Base-by-base conservation (phyloP, 2,329 filamentous ascomycete genomes). In the Pseudopithomyces chartarum region DNA sequence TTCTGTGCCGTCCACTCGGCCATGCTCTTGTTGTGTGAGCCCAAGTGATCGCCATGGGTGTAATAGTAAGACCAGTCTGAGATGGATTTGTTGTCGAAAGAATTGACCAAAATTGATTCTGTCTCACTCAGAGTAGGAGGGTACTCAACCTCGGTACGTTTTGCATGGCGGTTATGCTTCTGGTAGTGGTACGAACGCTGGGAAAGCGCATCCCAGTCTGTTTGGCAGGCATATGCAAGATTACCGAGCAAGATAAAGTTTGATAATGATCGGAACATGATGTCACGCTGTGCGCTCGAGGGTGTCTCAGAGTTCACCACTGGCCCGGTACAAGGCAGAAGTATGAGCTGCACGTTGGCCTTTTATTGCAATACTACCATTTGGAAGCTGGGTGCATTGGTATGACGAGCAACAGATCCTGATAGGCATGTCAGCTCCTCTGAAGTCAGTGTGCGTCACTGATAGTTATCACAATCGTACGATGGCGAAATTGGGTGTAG, bases 71-170 rank as follows among this genome's bases (percentile, higher is more conserved):
- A 46, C 57, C 58, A 65, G 29, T 60, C 54, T 32, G 56, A 56
- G 26, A 74, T 66, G 23, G 66, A 68, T 20, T 57, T 67, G 56
- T 67, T 71, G 56, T 72, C 69, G 59, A 74, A 73, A 11, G 68
- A 71, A 42, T 69, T 70, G 44, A 70, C 58, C 19, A 74, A 60
- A 26, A 71, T 61, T 2, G 62, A 58, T 51, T 74, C 71, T 13
- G 60, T 52, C 13, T 63, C 61, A 7, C 62, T 61, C 6, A 71
- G 56, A 1, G 33, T 29, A 11, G 65, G 65, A 11, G 65, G 64
- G 34, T 65, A 67, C 11, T 54, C 52, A 23, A 61, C 56, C 32
- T 50, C 45, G n/a, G 58, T 42, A 32, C 62, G 62, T 59, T 64
- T 64, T 6, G 57, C 54, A 42, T 56, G 62, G 23, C 42, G 45